Evolutionary conservation across 495 filamentous ascomycete genomes (phyloP), one percentile per base, ranked within the genome.

Genomic region (Hypomontagnella monticulosa): DNA sequence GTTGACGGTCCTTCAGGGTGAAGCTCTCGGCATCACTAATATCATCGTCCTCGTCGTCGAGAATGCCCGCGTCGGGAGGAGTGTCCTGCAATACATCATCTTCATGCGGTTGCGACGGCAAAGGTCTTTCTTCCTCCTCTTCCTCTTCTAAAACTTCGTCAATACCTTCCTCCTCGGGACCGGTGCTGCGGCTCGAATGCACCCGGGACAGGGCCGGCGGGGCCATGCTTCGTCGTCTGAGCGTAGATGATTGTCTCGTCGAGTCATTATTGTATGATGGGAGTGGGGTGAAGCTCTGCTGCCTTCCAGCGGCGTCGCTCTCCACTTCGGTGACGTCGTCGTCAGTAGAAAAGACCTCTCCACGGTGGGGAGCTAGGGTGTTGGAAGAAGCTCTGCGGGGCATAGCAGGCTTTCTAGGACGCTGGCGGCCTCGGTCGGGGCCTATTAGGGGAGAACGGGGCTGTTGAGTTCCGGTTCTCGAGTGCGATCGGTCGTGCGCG

Each of bases 331-430:
- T 82, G 18, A 89, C 83, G 73, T 91, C 93, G 75, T 99, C 95
- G 69, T 99, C 95, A 16, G 92, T 93, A 7, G 93, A 97, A 75
- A 97, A 99, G 63, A 92, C 87, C 72, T 92, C 91, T 11, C 93
- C 90, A 63, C 89, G 88, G 66, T 93, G 87, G 14, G 92, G 93
- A 12, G 84, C 82, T 58, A 87, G 83, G 7, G 87, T 82, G 67
- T 87, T 89, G n/a, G 89, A 90, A 27, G 92, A 91, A 63, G 87
- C 81, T 46, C 91, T 85, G 51, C 91, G 89, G 41, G 85, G 71
- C 75, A 93, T 84, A 18, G 83, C 71, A 10, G 91, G 91, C 72
- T 92, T 93, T 70, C 86, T 88, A n/a, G 87, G 80, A 61, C 82
- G 85, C 32, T 78, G 67, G 63, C 82, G 82, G 47, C 81, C 77